Conservation (phyloP, 306 rosid species). For the Canavalia gladiata region DNA sequence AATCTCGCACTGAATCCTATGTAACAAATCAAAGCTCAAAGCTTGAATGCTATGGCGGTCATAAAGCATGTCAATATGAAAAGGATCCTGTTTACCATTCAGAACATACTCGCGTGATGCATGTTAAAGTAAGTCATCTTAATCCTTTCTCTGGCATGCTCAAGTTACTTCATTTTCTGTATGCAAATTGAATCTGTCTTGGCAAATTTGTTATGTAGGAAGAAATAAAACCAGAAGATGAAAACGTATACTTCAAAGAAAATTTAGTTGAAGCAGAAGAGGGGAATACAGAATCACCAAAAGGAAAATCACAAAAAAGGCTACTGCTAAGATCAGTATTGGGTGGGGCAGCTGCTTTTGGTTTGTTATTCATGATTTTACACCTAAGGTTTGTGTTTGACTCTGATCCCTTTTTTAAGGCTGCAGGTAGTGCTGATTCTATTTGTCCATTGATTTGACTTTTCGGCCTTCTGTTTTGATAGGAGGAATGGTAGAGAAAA, state of each 20-base stretch:
- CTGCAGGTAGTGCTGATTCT: constrained; percentile 28
- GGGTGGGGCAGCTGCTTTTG: constrained; percentile 62
- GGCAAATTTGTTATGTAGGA: constrained; percentile 51
- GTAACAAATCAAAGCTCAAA: constrained; percentile 43
- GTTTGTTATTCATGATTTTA: constrained; percentile 55
- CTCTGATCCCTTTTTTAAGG: constrained; percentile 4
- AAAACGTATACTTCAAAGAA: constrained; percentile 30
- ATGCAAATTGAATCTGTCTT: constrained; percentile 31
- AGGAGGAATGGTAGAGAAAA: constrained; percentile 53
- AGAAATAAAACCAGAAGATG: constrained; percentile 48
- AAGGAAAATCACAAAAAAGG: constrained; percentile 48
- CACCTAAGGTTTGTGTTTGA: constrained; percentile 59
- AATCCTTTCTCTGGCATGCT: constrained; percentile 42
- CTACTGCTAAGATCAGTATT: constrained; percentile 56
- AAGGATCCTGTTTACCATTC: constrained; percentile 36
- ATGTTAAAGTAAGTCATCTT: constrained; percentile 49
- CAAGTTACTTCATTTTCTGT: constrained; percentile 12
- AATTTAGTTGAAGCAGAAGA: constrained; percentile 30
- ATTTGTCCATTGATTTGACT: constrained; percentile 23
- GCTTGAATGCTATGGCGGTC: constrained; percentile 39
- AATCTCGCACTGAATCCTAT: constrained; percentile 14
- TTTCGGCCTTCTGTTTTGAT: background rate
- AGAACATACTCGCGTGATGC: constrained; percentile 36
- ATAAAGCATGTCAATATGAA: constrained; percentile 29
- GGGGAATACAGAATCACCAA: constrained; percentile 33